A percentile compares a stretch with the other conserved stretches of the same genome.
phyloP scores from a whole-genome alignment of 306 rosid genomes.

The Casuarina equisetifolia region DNA sequence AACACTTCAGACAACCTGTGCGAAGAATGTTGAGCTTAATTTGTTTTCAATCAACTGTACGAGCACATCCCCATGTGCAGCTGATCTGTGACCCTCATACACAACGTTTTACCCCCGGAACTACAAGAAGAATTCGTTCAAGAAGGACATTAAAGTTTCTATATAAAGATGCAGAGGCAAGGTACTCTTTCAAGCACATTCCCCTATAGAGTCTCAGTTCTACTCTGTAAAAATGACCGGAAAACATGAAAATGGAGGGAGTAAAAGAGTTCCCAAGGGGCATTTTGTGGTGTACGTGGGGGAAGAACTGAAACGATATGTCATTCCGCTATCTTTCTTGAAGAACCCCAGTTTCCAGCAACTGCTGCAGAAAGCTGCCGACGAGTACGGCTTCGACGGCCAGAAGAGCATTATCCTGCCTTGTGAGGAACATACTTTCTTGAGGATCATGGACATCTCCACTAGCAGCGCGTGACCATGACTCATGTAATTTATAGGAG shows the following conservation, averaged over 20 bases:
- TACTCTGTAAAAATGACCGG: slow-evolving; percentile 15
- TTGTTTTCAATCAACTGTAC: background rate
- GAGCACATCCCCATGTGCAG: background rate
- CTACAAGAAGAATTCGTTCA: background rate
- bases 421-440: slow-evolving; percentile 42
- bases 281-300: slow-evolving; percentile 51
- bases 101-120: background rate
- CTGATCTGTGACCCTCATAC: background rate
- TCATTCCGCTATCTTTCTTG: slow-evolving; percentile 34
- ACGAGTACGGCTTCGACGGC: slow-evolving; percentile 26
- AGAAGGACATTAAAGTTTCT: background rate
- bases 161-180: background rate
- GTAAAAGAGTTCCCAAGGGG: slow-evolving; percentile 40
- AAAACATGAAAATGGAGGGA: slow-evolving; percentile 2
- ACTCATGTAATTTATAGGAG: background rate
- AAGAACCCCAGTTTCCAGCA: slow-evolving; percentile 33
- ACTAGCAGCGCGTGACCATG: background rate
- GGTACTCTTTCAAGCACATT: background rate
- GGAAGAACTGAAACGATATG: slow-evolving; percentile 32
- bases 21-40: background rate
- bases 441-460: background rate
- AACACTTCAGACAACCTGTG: background rate
- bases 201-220: background rate
- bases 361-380: slow-evolving; percentile 42
- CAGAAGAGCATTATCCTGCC: slow-evolving; percentile 37